These are phyloP conservation scores for Sarocladiaceae sp. DNA, from an alignment of 2,329 filamentous ascomycete genomes.

Conservation along the genomic window DNA sequence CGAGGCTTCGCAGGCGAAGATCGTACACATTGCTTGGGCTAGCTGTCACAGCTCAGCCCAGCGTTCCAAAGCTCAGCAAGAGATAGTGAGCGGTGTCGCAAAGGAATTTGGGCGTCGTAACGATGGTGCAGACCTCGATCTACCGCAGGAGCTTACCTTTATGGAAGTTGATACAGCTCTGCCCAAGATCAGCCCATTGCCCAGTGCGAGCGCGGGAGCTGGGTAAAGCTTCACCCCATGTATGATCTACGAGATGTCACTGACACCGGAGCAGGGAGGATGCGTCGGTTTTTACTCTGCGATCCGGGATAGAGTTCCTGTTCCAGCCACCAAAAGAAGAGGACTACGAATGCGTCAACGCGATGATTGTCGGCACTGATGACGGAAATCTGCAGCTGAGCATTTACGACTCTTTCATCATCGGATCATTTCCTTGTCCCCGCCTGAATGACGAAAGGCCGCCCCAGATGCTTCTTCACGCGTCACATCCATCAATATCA, in stretches of 20 bases:
- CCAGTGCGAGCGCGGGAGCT: constrained; percentile 51
- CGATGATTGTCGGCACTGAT: constrained; percentile 68
- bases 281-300: constrained; percentile 61
- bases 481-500: constrained; percentile 67
- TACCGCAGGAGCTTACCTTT: constrained; percentile 68
- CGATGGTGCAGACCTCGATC: constrained; percentile 31
- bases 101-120: background rate
- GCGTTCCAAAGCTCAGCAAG: constrained; percentile 6
- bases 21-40: constrained; percentile 50
- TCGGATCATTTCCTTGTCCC: constrained; percentile 58
- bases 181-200: constrained; percentile 68
- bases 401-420: constrained; percentile 79
- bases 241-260: background rate
- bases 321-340: constrained; percentile 57
- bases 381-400: constrained; percentile 68
- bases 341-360: constrained; percentile 68
- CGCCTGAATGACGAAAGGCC: constrained; percentile 18
- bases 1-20: constrained; percentile 33
- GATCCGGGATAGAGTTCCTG: constrained; percentile 62
- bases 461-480: constrained; percentile 47
- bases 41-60: constrained; percentile 29
- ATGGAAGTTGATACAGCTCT: constrained; percentile 71
- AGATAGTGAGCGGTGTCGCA: constrained; percentile 13
- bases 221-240: constrained; percentile 40
- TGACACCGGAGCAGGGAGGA: constrained; percentile 33